Percentiles rank a stretch among this genome's conserved stretches.
Evolutionary conservation across 1,284 basidiomycete species (phyloP).

Genomic region (Trametes sp.): DNA sequence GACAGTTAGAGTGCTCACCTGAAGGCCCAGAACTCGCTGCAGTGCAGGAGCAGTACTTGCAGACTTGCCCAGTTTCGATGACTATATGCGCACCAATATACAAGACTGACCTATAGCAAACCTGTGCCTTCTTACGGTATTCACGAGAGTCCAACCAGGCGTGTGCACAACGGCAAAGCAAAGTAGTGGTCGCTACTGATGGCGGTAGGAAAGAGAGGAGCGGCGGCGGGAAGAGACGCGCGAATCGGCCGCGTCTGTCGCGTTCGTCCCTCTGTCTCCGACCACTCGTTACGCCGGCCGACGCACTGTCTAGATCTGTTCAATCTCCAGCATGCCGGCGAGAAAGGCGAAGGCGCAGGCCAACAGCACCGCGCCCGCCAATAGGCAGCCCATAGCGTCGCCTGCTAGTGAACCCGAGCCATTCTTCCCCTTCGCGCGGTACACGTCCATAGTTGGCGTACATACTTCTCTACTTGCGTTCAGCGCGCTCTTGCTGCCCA

Average conservation of each 20-base stretch:
- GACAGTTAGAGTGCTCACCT: no score
- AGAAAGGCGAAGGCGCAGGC: conserved; percentile 27
- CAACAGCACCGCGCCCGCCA: background rate
- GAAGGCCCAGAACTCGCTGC: no score
- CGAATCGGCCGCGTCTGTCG: background rate
- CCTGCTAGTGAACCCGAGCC: conserved; percentile 11
- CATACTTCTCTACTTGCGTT: conserved; percentile 74
- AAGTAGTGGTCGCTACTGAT: background rate
- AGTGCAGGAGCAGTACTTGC: no score
- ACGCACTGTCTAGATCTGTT: background rate
- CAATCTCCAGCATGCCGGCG: conserved; percentile 25
- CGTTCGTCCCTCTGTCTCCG: conserved; percentile 1
- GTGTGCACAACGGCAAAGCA: no score
- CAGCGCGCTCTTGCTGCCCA: conserved; percentile 71
- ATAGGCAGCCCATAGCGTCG: background rate
- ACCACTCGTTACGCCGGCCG: background rate
- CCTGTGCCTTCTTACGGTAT: no score
- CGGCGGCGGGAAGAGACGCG: background rate
- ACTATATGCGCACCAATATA: no score
- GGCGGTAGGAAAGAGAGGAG: conserved; percentile 6
- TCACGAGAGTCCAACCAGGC: no score
- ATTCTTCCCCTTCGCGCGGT: conserved; percentile 57
- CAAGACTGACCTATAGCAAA: no score
- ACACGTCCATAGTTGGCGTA: conserved; percentile 78
- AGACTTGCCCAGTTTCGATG: no score